Evolutionary conservation across 164 flowering plant species (phyloP).

Genomic region (Stephania japonica): DNA sequence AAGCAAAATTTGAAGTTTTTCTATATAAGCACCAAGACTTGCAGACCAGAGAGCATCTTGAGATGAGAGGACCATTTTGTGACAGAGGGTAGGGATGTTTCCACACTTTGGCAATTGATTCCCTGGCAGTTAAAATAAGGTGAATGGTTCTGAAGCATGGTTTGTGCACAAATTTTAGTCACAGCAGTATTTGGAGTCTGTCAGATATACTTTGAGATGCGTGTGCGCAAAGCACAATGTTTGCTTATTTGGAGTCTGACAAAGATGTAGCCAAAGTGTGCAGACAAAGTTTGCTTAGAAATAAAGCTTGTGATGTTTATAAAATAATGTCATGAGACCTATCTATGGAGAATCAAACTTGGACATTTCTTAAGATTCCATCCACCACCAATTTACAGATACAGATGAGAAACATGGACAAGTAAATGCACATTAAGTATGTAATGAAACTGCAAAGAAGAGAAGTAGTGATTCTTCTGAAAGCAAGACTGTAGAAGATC

Average conservation of each 20-base stretch:
- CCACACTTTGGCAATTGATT: not conserved
- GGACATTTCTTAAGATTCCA: not conserved
- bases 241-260: no score
- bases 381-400: not conserved
- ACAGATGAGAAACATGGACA: not conserved
- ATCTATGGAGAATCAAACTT: not conserved
- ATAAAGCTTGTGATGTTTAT: not conserved
- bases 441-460: constrained; percentile 7
- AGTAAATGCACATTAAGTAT: not conserved
- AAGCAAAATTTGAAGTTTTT: not conserved
- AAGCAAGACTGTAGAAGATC: not conserved
- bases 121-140: no score
- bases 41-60: no score
- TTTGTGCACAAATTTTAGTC: no score
- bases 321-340: not conserved
- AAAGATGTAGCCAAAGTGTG: no score
- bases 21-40: no score
- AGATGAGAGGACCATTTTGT: no score
- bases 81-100: not conserved
- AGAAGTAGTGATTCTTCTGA: constrained; percentile 2
- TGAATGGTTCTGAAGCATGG: no score
- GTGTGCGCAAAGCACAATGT: no score
- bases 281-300: no score
- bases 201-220: no score
- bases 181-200: no score